A percentile compares a stretch with the other conserved stretches of the same genome.
phyloP scores from a whole-genome alignment of 129 eudicot genomes.

The Logfia minima region DNA sequence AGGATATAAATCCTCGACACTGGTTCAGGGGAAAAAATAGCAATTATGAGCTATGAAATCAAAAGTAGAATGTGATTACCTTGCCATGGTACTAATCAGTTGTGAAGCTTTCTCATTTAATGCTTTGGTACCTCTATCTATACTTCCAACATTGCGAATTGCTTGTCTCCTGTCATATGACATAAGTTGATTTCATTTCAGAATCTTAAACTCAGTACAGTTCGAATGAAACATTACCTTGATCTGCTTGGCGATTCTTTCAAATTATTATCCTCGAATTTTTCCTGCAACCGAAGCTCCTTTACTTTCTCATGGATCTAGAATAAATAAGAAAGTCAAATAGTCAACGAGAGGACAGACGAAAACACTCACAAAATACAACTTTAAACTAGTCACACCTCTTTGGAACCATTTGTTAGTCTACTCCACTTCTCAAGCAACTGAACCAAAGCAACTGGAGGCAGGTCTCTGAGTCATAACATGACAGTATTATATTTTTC shows the following conservation, averaged over 20 bases:
- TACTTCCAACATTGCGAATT: slow-evolving; percentile 40
- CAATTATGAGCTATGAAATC: neutral
- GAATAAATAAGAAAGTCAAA: slow-evolving; percentile 19
- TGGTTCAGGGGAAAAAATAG: neutral
- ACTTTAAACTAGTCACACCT: slow-evolving; percentile 40
- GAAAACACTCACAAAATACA: neutral
- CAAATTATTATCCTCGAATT: slow-evolving; percentile 35
- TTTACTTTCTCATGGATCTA: slow-evolving; percentile 74
- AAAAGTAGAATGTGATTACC: slow-evolving; percentile 35
- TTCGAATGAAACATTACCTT: slow-evolving; percentile 39
- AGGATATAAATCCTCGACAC: neutral
- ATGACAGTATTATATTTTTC: neutral
- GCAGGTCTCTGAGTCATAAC: slow-evolving; percentile 58
- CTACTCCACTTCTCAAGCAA: slow-evolving; percentile 69
- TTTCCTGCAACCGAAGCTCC: slow-evolving; percentile 55
- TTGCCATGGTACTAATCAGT: slow-evolving; percentile 52
- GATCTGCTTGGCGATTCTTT: slow-evolving; percentile 42
- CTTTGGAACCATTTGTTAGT: slow-evolving; percentile 47
- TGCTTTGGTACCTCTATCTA: slow-evolving; percentile 36
- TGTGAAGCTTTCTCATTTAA: slow-evolving; percentile 60
- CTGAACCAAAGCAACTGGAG: slow-evolving; percentile 50
- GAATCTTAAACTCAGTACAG: neutral
- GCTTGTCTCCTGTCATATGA: slow-evolving; percentile 52
- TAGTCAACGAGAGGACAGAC: slow-evolving; percentile 1
- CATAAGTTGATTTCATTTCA: slow-evolving; percentile 16